Percentiles rank a stretch among this genome's conserved stretches.
Evolutionary conservation across 179 eudicot genomes (phyloP).

Genomic region (Carnegiea gigantea): DNA sequence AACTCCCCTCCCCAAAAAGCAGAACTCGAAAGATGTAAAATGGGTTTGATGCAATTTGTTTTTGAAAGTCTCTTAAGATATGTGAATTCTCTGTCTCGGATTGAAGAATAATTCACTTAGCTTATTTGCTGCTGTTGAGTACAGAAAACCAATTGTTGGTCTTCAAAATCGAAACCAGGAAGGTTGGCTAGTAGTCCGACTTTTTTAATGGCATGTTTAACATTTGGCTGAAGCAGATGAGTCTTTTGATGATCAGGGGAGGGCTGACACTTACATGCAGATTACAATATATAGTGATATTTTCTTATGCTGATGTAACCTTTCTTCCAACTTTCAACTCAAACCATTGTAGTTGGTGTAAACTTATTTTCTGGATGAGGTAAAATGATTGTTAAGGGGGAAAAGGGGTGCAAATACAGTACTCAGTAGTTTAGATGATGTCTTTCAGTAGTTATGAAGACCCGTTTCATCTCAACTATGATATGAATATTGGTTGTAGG

Average conservation of each 20-base stretch:
- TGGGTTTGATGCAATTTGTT: not conserved
- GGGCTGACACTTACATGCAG: not conserved
- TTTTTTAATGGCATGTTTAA: not conserved
- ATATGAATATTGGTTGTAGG: conserved; percentile 40
- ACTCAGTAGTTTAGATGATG: not conserved
- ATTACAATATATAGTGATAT: not conserved
- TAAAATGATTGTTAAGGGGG: not conserved
- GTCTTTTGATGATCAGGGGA: not conserved
- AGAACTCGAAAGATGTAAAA: not conserved
- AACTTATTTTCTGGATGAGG: not conserved
- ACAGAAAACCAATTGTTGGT: not conserved
- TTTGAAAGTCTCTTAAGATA: not conserved
- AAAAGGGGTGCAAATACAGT: not conserved
- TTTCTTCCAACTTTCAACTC: not conserved
- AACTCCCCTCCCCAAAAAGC: not conserved
- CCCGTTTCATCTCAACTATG: conserved; percentile 7
- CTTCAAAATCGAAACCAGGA: not conserved
- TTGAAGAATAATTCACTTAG: not conserved
- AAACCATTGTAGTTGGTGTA: not conserved
- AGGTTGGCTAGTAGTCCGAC: not conserved
- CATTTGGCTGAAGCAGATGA: not conserved
- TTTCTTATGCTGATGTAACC: not conserved
- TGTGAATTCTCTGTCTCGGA: too few species aligned
- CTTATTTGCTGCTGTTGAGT: not conserved
- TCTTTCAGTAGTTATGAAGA: conserved; percentile 2